Evolutionary conservation across 2,329 filamentous ascomycete species (phyloP).

Genomic region (Fusarium sp.): DNA sequence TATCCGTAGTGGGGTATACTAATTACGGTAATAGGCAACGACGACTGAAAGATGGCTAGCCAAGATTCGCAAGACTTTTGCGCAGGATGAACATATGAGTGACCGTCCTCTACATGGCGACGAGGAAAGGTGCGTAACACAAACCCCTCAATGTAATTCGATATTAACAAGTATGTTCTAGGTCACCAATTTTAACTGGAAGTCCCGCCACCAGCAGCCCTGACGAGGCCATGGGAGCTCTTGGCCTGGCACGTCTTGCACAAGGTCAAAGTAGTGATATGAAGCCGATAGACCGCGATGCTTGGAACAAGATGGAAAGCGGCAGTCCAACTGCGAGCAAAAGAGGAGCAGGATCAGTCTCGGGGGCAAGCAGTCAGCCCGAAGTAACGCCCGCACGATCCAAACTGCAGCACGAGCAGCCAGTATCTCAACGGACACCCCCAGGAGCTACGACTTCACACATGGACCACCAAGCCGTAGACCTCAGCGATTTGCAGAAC

Average conservation of each 20-base stretch:
- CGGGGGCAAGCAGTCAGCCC: slow-evolving; percentile 21
- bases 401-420: slow-evolving; percentile 51
- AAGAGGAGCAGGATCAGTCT: slow-evolving; percentile 19
- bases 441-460: slow-evolving; percentile 32
- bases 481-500: slow-evolving; percentile 51
- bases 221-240: slow-evolving; percentile 34
- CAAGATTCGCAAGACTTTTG: slow-evolving; percentile 48
- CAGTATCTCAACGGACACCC: slow-evolving; percentile 41
- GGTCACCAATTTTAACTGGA: slow-evolving; percentile 26
- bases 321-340: slow-evolving; percentile 24
- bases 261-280: slow-evolving; percentile 32
- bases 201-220: slow-evolving; percentile 35
- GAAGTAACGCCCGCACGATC: slow-evolving; percentile 42
- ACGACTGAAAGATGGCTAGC: slow-evolving; percentile 52
- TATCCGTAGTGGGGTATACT: neutral
- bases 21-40: slow-evolving; percentile 40
- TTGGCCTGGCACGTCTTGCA: slow-evolving; percentile 37
- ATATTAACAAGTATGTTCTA: slow-evolving; percentile 10
- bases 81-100: slow-evolving; percentile 42
- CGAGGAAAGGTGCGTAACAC: slow-evolving; percentile 22
- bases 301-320: slow-evolving; percentile 22
- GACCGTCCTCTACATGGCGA: slow-evolving; percentile 30
- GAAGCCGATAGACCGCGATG: slow-evolving; percentile 23
- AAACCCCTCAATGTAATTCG: neutral
- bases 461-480: slow-evolving; percentile 49